Conservation (phyloP, 306 rosid genomes). For the Cucumis cinereus region DNA sequence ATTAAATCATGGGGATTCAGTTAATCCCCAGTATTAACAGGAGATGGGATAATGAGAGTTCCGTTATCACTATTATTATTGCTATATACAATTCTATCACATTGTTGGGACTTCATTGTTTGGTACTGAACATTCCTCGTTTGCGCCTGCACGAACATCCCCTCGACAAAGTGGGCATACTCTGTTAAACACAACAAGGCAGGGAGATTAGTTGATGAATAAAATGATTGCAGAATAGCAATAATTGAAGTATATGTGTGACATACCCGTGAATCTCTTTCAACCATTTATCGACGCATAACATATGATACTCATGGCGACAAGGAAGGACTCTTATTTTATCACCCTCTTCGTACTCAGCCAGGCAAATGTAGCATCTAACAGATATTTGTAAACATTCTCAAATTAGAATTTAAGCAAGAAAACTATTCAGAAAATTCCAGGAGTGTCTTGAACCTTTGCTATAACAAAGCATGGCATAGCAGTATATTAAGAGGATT, state of each 20-base stretch:
- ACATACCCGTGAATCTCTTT: conserved; percentile 92
- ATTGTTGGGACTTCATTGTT: conserved; percentile 1
- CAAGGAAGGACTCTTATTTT: conserved; percentile 91
- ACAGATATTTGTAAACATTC: background rate
- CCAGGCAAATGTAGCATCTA: conserved; percentile 93
- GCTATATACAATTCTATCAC: conserved; percentile 29
- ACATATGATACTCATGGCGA: conserved; percentile 80
- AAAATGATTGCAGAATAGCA: background rate
- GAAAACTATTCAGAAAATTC: background rate
- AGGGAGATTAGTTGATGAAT: background rate
- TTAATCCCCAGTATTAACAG: conserved; percentile 8
- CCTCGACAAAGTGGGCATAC: conserved; percentile 96
- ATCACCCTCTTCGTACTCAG: conserved; percentile 93
- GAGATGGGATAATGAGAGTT: background rate
- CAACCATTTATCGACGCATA: conserved; percentile 93
- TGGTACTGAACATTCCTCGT: conserved; percentile 29
- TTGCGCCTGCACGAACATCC: conserved; percentile 62
- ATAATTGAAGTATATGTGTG: background rate
- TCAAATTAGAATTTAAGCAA: background rate
- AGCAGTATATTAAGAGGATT: background rate
- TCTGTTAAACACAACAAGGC: conserved; percentile 25
- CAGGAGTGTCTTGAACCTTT: background rate
- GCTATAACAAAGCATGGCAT: background rate
- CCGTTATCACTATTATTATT: background rate
- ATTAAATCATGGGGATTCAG: background rate